These are phyloP conservation scores for Vigna trinervia DNA, from an alignment of 306 rosid genomes.

Conservation along the genomic window DNA sequence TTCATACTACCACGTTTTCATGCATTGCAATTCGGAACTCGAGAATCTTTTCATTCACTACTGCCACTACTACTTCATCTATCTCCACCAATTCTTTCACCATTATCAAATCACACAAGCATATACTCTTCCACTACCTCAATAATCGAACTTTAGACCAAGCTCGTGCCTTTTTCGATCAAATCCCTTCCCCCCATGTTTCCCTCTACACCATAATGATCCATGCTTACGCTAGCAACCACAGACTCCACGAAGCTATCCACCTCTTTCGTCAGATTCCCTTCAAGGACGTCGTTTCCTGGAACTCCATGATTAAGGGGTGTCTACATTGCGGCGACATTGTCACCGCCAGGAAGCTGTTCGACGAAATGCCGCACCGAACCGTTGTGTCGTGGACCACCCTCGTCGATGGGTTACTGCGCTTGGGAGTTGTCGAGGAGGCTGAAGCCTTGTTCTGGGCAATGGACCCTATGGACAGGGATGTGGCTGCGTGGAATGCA, in stretches of 20 bases:
- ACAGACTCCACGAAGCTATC: slow-evolving; percentile 61
- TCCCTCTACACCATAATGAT: slow-evolving; percentile 59
- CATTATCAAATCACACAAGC: slow-evolving; percentile 31
- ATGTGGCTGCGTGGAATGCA: slow-evolving; percentile 78
- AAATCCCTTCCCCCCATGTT: slow-evolving; percentile 55
- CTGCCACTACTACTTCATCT: background rate
- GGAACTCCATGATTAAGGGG: slow-evolving; percentile 82
- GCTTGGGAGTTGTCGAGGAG: slow-evolving; percentile 59
- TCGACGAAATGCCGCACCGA: slow-evolving; percentile 66
- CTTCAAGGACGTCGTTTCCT: slow-evolving; percentile 61
- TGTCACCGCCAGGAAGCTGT: slow-evolving; percentile 60
- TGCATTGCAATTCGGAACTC: background rate
- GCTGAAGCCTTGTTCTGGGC: slow-evolving; percentile 66
- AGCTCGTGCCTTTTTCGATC: slow-evolving; percentile 63
- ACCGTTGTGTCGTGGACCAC: slow-evolving; percentile 84
- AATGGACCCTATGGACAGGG: slow-evolving; percentile 64
- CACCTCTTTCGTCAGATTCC: slow-evolving; percentile 66
- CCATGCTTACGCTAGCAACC: slow-evolving; percentile 51
- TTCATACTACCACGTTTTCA: background rate
- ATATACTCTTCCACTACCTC: slow-evolving; percentile 50
- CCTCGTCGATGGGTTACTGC: slow-evolving; percentile 60
- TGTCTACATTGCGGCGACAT: slow-evolving; percentile 66
- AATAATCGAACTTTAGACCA: slow-evolving; percentile 54
- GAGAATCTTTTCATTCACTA: slow-evolving; percentile 24
- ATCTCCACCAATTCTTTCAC: slow-evolving; percentile 1